phyloP scores from a whole-genome alignment of 139 green algal species.

The Parachlorella kessleri region DNA sequence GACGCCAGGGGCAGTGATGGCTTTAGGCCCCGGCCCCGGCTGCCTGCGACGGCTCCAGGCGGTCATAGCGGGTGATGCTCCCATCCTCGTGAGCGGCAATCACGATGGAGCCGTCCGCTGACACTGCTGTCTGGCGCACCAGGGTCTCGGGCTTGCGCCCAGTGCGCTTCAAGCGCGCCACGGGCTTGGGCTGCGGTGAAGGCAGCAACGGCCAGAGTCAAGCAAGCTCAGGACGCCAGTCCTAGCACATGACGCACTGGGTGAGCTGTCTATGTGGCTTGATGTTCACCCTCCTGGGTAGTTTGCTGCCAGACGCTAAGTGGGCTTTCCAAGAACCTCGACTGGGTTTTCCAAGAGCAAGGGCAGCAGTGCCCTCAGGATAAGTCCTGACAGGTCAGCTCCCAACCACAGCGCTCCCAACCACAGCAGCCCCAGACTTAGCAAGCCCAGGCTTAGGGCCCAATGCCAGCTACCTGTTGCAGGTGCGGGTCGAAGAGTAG shows the following conservation, averaged over 20 bases:
- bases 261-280: no score
- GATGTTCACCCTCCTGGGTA: no score
- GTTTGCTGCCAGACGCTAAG: no score
- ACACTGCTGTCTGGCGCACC: conserved; percentile 77
- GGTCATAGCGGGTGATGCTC: conserved; percentile 63
- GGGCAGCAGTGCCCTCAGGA: no score
- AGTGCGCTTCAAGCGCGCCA: conserved; percentile 15
- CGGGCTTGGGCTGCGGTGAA: conserved; percentile 4
- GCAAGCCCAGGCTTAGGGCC: not conserved
- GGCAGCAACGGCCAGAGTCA: not conserved
- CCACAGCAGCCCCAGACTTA: no score
- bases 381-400: no score
- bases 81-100: conserved; percentile 67
- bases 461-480: not conserved
- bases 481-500: conserved; percentile 49
- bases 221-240: no score
- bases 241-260: no score
- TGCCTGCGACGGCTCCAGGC: not conserved
- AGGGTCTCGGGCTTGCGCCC: conserved; percentile 15
- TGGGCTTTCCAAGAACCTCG: no score
- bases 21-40: not conserved
- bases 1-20: not conserved
- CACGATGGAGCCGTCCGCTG: conserved; percentile 55
- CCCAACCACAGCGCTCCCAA: no score
- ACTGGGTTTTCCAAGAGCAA: no score